A percentile compares a stretch with the other conserved stretches of the same genome.
These are phyloP conservation scores for Trametes villosa DNA, from an alignment of 768 basidiomycete genomes.

Conservation along the genomic window DNA sequence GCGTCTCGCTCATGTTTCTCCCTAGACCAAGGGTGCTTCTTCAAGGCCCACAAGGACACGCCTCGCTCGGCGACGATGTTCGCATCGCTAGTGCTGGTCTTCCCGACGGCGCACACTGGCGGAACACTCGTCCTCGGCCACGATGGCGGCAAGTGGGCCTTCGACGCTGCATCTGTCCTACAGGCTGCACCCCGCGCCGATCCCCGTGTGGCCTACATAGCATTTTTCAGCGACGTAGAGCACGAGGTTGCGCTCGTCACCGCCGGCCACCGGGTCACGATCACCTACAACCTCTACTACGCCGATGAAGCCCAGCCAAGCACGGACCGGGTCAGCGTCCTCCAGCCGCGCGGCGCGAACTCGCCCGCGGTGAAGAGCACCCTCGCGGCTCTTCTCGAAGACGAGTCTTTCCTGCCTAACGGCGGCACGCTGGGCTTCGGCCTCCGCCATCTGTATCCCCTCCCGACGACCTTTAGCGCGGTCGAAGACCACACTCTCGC, in stretches of 20 bases:
- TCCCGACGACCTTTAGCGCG: slow-evolving; percentile 5
- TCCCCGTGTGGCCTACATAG: slow-evolving; percentile 40
- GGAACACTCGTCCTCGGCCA: slow-evolving; percentile 43
- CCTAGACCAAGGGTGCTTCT: slow-evolving; percentile 19
- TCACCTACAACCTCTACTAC: slow-evolving; percentile 49
- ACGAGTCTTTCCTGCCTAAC: slow-evolving; percentile 37
- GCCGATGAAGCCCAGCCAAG: slow-evolving; percentile 1
- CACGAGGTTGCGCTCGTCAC: slow-evolving; percentile 48
- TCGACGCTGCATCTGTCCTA: slow-evolving; percentile 41
- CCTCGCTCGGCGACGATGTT: slow-evolving; percentile 29
- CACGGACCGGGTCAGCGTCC: neutral
- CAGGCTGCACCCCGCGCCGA: neutral
- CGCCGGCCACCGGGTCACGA: slow-evolving; percentile 47
- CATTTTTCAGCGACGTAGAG: slow-evolving; percentile 50
- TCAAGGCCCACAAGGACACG: slow-evolving; percentile 22
- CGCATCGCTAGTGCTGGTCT: slow-evolving; percentile 52
- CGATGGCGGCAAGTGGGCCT: slow-evolving; percentile 9
- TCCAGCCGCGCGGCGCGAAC: slow-evolving; percentile 9
- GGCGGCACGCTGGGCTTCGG: slow-evolving; percentile 49
- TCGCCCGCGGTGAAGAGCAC: slow-evolving; percentile 14
- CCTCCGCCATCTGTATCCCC: slow-evolving; percentile 38
- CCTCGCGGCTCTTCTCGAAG: slow-evolving; percentile 36
- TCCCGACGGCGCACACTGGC: slow-evolving; percentile 51
- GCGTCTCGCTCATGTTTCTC: neutral
- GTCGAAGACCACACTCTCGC: slow-evolving; percentile 7